phyloP scores from a whole-genome alignment of 352 stramenopile genomes.

The Peronospora destructor region DNA sequence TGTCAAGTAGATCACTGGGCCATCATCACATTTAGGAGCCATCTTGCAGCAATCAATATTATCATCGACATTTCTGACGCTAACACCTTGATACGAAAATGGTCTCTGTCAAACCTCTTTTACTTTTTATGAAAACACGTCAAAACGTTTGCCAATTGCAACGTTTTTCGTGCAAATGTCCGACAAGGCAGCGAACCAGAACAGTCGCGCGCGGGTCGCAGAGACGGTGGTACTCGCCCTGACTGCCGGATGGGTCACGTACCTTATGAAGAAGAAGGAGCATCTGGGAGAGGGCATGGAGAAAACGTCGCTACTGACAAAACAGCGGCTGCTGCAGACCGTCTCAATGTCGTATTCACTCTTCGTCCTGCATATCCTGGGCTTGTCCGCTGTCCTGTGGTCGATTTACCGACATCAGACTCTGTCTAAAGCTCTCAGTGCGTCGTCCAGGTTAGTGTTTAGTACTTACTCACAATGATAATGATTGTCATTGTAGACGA shows the following conservation, averaged over 20 bases:
- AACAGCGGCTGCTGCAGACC: slow-evolving; percentile 33
- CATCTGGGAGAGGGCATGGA: slow-evolving; percentile 3
- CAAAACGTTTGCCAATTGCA: background rate
- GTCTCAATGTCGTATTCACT: slow-evolving; percentile 23
- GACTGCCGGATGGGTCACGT: slow-evolving; percentile 29
- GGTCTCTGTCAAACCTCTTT: no score
- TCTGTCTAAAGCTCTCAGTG: slow-evolving; percentile 17
- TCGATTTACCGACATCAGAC: slow-evolving; percentile 17
- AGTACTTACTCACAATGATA: slow-evolving; percentile 1
- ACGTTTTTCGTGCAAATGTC: background rate
- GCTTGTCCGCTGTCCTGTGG: slow-evolving; percentile 23
- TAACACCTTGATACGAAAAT: no score
- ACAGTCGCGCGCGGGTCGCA: slow-evolving; percentile 20
- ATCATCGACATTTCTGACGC: no score
- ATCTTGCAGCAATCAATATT: no score
- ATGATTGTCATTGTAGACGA: slow-evolving; percentile 1
- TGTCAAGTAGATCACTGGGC: no score
- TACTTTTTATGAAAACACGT: no score
- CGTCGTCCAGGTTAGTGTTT: slow-evolving; percentile 20
- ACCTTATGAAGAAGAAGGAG: slow-evolving; percentile 22
- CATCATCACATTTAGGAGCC: no score
- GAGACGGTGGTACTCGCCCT: slow-evolving; percentile 36
- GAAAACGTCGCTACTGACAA: slow-evolving; percentile 5
- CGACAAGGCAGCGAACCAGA: slow-evolving; percentile 12
- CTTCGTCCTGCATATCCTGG: slow-evolving; percentile 26